Evolutionary conservation across 2,329 filamentous ascomycete species (phyloP), one percentile per base, ranked within the genome.

Genomic region (Ophiocordyceps camponoti-floridani): DNA sequence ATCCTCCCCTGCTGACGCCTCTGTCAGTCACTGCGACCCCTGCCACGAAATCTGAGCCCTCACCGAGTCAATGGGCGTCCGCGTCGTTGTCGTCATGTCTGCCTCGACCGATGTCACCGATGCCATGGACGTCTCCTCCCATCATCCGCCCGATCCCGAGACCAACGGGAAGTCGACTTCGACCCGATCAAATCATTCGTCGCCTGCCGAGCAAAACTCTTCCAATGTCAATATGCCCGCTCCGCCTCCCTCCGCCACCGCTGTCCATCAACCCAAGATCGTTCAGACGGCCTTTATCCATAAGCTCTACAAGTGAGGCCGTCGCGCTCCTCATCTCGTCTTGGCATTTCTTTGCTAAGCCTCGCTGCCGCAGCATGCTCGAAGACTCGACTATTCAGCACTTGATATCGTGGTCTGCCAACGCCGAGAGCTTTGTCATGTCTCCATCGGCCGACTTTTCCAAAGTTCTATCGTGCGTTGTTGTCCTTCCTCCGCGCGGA

Each of bases 251-350:
- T 64, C 18, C 63, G 78, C 79, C 1, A 77, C 82, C 5, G 82
- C 82, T 42, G 81, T 88, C 44, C 86, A 94, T 58, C 88, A 94
- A 59, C 88, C 91, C 47, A 98, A 98, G 65, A 89, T 95, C 41
- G 87, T 96, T 14, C 91, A 98, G 66, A 96, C 91, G 11, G 91
- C 91, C 19, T 98, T 98, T 57, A 96, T 98, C 51, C 91, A 98
- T 63, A 98, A 98, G 64, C 76, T 98, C 33, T 98, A 96, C 71
- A 95, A 93, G 88, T 95, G 71, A 58, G 81, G 49, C 40, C 38
- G 11, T 11, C 45, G 28, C 12, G 37, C 27, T 30, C 38, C 23
- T 5, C 19, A 11, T 16, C 18, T 1, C 23, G 16, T 12, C 31
- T 18, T 26, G n/a, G n/a, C n/a, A n/a, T 18, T 4, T 14, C 10